Percentiles rank a stretch among this genome's conserved stretches.
phyloP scores from a whole-genome alignment of 345 rosid genomes.

The Euphorbia lathyris region DNA sequence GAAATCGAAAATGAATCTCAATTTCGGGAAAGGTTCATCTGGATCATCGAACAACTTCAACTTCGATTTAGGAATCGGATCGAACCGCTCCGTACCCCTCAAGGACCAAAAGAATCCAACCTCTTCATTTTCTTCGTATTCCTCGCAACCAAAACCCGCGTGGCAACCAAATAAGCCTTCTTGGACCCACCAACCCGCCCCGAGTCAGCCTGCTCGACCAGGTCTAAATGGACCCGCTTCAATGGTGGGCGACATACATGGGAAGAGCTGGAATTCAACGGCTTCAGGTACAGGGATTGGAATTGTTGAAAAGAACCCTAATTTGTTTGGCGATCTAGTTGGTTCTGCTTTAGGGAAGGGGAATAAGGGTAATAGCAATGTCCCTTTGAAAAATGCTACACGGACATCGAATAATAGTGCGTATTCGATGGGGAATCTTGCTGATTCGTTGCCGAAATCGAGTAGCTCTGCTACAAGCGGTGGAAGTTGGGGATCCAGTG shows the following conservation, averaged over 20 bases:
- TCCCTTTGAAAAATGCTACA: conserved; percentile 61
- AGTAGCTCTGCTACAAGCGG: conserved; percentile 37
- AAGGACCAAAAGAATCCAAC: conserved; percentile 66
- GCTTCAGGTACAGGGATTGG: conserved; percentile 55
- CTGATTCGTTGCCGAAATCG: conserved; percentile 71
- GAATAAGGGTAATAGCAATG: conserved; percentile 42
- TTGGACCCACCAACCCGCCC: conserved; percentile 87
- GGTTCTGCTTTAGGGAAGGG: conserved; percentile 81
- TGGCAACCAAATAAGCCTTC: conserved; percentile 78
- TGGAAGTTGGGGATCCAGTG: conserved; percentile 46
- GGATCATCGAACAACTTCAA: conserved; percentile 48
- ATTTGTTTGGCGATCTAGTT: conserved; percentile 84
- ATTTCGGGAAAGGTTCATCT: conserved; percentile 56
- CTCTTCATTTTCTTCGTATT: conserved; percentile 43
- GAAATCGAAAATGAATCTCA: conserved; percentile 43
- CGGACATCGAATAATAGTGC: conserved; percentile 41
- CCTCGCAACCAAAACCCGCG: conserved; percentile 50
- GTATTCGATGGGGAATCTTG: conserved; percentile 79
- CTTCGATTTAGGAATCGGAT: conserved; percentile 74
- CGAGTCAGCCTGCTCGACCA: conserved; percentile 36
- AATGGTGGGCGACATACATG: conserved; percentile 87
- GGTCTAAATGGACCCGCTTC: conserved; percentile 57
- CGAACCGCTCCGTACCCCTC: conserved; percentile 56
- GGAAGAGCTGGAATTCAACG: conserved; percentile 71
- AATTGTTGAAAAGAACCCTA: conserved; percentile 62